Base-by-base conservation (phyloP, 108 stramenopile species). In the Pseudonitzschia multistriata region DNA sequence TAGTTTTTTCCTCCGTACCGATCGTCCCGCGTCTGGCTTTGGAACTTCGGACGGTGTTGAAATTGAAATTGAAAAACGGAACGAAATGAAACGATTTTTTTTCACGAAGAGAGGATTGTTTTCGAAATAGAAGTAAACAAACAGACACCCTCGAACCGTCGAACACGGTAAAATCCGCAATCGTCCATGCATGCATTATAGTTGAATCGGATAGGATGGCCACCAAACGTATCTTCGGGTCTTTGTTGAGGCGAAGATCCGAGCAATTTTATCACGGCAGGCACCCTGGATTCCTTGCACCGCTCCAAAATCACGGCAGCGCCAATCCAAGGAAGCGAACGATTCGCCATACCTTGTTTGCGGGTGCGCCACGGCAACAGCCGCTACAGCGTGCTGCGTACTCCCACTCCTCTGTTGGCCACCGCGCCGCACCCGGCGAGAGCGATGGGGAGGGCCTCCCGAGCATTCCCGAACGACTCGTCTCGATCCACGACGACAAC, bases 401-500 rank as follows among this genome's bases (percentile, higher is more conserved):
- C 27, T 55, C 54, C 7, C 13, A 21, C 22, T 55, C 54, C 29
- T 4, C 54, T 17, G 42, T 10, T 45, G 13, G 42, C 42, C 42
- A 13, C 8, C 42, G 36, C 24, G 34, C 24, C 35, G 19, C 34
- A 62, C 34, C 17, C 30, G 21, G 14, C 61, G 61, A 39, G 14
- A 36, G 36, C 59, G 59, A 30, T 28, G 30, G 11, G 3, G 33
- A 35, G 24, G 22, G 19, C 14, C 28, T 3, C 19, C 35, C 17
- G 30, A 62, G 13, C 15, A 48, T 66, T 31, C 63, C 66, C 10
- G 21, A 40, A n/a, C 61, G 63, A 21, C 29, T 78, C 6, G 67
- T 90, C 3, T 90, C 89, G n/a, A 90, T 91, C 29, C 54, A 76
- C 10, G 79, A 86, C 25, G 66, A 87, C 69, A 59, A 59, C 34